These are phyloP conservation scores for Calophaca sinica DNA, from an alignment of 306 rosid genomes.

Conservation along the genomic window DNA sequence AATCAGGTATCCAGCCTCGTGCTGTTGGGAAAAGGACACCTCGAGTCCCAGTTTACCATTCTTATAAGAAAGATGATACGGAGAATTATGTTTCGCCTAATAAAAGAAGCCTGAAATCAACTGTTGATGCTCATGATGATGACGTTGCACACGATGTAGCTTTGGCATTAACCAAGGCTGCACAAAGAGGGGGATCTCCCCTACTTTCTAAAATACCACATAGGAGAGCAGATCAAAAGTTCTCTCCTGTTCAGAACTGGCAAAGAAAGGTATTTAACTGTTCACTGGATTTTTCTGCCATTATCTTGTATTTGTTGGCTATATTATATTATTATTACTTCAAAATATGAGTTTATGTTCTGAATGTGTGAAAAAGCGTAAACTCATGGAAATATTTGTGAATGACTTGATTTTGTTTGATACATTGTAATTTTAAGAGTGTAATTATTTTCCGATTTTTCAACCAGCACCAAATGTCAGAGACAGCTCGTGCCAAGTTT, in stretches of 20 bases:
- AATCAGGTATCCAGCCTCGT: constrained; percentile 73
- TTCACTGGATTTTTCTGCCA: constrained; percentile 13
- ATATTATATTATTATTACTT: constrained; percentile 31
- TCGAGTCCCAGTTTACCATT: constrained; percentile 67
- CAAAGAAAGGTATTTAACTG: constrained; percentile 57
- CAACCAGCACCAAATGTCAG: constrained; percentile 56
- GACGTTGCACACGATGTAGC: constrained; percentile 57
- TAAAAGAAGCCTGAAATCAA: constrained; percentile 61
- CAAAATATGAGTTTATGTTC: constrained; percentile 21
- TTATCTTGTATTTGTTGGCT: constrained; percentile 34
- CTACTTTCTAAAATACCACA: constrained; percentile 57
- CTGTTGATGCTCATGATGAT: constrained; percentile 58
- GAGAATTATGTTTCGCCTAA: constrained; percentile 55
- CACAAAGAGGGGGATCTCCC: constrained; percentile 74
- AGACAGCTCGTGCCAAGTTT: constrained; percentile 55
- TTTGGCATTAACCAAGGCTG: constrained; percentile 71
- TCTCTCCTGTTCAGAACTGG: constrained; percentile 60
- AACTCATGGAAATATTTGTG: constrained; percentile 45
- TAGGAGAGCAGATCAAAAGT: constrained; percentile 56
- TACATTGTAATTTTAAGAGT: constrained; percentile 22
- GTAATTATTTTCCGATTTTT: constrained; percentile 41
- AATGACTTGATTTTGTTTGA: constrained; percentile 46
- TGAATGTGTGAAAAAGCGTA: constrained; percentile 41
- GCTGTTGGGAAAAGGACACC: constrained; percentile 92
- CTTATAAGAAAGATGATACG: constrained; percentile 54